Base-by-base conservation (phyloP, 805 yeast genomes). In the Teunomyces cretensis region DNA sequence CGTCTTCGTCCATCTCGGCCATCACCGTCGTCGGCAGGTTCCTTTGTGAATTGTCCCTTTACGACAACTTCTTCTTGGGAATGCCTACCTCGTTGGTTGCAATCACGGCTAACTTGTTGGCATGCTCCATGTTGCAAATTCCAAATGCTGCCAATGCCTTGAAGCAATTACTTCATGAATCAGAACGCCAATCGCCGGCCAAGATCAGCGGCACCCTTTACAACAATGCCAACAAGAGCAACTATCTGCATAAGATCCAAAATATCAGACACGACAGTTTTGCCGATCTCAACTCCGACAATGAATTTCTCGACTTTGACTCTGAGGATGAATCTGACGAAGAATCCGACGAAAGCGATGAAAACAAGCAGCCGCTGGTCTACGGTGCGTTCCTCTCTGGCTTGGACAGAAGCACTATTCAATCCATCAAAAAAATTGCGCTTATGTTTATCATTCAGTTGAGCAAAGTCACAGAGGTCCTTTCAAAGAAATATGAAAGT, bases 21-120 rank as follows among this genome's bases (percentile, higher is more conserved):
- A 74, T 77, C 24, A 69, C 79, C 24, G 83, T 81, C 3, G 75
- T 79, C 30, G 71, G 74, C 22, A 67, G 81, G 35, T 80, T 80
- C 51, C 68, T 81, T 32, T 74, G 82, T 52, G 84, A 81, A 55
- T 57, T 80, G 17, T 65, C 83, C 1, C 53, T 79, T 24, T 80
- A 79, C 52, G 76, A 78, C 43, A 69, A 76, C 44, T 70, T 64
- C 46, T 79, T 75, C 49, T 51, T 80, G 47, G 63, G 70, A 7
- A 65, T 74, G 41, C 70, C 77, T 9, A 55, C 78, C 1, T 73
- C 82, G 1, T 57, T 77, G 16, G 69, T 77, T 19, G 70, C 84
- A 1, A 58, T 75, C 16, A 64, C 81, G 2, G 78, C 81, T 26
- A 72, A 76, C 48, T 55, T 79, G 43, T 48, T 81, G 45, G 81